Base-by-base conservation (phyloP, 306 rosid genomes). In the Oxytropis ochrocephala region DNA sequence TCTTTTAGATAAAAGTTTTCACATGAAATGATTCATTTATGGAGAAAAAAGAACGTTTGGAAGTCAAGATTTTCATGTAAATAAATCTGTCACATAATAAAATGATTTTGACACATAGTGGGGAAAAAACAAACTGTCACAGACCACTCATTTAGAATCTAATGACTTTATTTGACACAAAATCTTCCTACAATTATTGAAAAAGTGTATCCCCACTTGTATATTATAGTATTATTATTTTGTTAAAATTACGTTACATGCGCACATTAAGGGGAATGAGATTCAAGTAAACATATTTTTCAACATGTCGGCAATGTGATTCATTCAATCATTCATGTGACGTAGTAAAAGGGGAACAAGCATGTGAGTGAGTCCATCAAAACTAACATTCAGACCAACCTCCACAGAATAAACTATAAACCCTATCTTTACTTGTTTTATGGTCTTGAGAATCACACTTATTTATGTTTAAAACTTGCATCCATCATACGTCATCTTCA, bases 301-400 rank as follows among this genome's bases (percentile, higher is more conserved):
- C 53, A 9, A 0, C 0, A 12, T 38, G 76, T 61, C 62, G 83
- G 79, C 73, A 60, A 60, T 19, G 61, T 60, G 16, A 41, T 54
- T 72, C 30, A 43, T 54, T 63, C 79, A 79, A 75, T 78, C 82
- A 53, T 35, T 67, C 72, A 49, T 3, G 27, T 56, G 58, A 17
- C 17, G 49, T 3, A 29, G 27, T 16, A 52, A 52, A 51, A 2
- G 43, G 54, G 57, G 19, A 16, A 61, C 63, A 44, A 7, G 49
- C 82, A 79, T 59, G 79, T 67, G 52, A 50, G n/a, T n/a, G 12
- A 32, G 58, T 30, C 18, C 41, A 33, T 2, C 44, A 21, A 27
- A 48, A 51, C 29, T 56, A 46, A n/a, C 39, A 36, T 55, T n/a
- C 42, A 47, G 13, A 6, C 57, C 24, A 18, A 16, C 41, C 7